Base-by-base conservation (phyloP, 1,139 yeast genomes). In the Yamadazyma membranifaciens region DNA sequence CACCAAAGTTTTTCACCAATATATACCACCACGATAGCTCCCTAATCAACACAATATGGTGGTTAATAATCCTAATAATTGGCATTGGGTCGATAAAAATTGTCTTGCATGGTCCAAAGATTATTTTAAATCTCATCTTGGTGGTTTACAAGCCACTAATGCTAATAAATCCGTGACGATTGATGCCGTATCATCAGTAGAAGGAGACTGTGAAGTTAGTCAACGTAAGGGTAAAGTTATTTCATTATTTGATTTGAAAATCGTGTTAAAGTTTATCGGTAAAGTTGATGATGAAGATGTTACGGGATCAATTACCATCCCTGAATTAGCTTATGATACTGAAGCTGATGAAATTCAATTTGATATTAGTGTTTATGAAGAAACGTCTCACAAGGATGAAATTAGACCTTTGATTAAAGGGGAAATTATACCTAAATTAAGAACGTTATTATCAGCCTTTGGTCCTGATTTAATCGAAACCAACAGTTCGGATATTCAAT, bases 1-100 rank as follows among this genome's bases (percentile, higher is more conserved):
- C 25, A n/a, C n/a, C n/a, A n/a, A n/a, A n/a, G n/a, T n/a, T n/a
- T n/a, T n/a, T n/a, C n/a, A n/a, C n/a, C n/a, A n/a, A n/a, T n/a
- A n/a, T n/a, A n/a, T n/a, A n/a, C n/a, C n/a, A n/a, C n/a, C n/a
- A n/a, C n/a, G n/a, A n/a, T n/a, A n/a, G n/a, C n/a, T n/a, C n/a
- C n/a, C n/a, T n/a, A n/a, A n/a, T n/a, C n/a, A n/a, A n/a, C n/a
- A 22, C 9, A 32, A 31, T 32, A 73, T 73, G 78, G 78, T 72
- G 11, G 77, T 73, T 2, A 63, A 72, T 56, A 73, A 73, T 59
- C 78, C 78, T 10, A 73, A 73, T 54, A 73, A 73, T 57, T 73
- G 78, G 98, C 98, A 92, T 73, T 92, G 98, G 98, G 98, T 92
- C 48, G 97, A 92, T 67, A 92, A 92, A 65, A 92, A 92, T 73